Base-by-base conservation (phyloP, 371 early-diverging fungal species). In the Actinomortierella wolfii region DNA sequence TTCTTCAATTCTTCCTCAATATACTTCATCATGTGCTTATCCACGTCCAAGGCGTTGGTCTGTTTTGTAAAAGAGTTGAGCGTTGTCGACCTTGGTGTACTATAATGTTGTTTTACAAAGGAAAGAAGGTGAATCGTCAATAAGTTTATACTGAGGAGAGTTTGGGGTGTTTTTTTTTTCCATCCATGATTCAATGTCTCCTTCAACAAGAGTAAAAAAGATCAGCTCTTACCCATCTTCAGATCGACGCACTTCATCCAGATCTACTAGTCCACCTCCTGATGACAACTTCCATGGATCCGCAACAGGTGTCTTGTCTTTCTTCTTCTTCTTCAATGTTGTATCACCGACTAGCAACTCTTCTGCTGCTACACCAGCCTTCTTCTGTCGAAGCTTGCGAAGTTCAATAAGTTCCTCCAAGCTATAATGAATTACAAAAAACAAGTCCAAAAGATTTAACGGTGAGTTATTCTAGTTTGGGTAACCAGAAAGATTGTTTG, bases 1-100 rank as follows among this genome's bases (percentile, higher is more conserved):
- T 84, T 88, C 41, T 79, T 77, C 85, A 92, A 81, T 57, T 92
- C 91, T 28, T 75, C 76, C 54, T 92, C 92, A 46, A 93, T 92
- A 51, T 84, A 95, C 25, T 87, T 89, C 87, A 92, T 89, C 94
- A 94, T 93, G 64, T 92, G 92, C 59, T 91, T 93, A 71, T 94
- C 90, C 9, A 91, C 92, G 67, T 94, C 94, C 57, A 95, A 68
- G 13, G 81, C 82, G 67, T 94, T 92, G 20, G 92, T 93, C 63
- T 92, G 92, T 34, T 85, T 88, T 0, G 93, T 92, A 57, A 94
- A 95, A 4, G 90, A 81, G 48, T 91, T 87, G 21, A 87, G 65
- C 39, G 83, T 83, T 26, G 80, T 59, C 26, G 80, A 76, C 57
- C 78, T 82, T 44, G 73, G 56, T 2, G 73, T 56, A 4, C 34